These are phyloP conservation scores for Xylariales sp. DNA, from an alignment of 2,329 filamentous ascomycete genomes.

Conservation along the genomic window DNA sequence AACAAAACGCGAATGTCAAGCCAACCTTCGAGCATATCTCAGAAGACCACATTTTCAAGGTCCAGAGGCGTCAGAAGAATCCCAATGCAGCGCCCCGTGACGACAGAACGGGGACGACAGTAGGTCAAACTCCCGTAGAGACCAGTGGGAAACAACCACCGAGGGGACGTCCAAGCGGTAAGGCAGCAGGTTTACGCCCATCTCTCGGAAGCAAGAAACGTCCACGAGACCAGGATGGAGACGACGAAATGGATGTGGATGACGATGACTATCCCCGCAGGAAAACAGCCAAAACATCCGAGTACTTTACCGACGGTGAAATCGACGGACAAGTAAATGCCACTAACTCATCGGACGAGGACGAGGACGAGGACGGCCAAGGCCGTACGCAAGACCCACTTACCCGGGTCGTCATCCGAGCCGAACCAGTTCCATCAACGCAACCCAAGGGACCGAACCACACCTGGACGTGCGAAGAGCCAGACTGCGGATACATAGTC, in stretches of 20 bases:
- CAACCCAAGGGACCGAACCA: constrained; percentile 52
- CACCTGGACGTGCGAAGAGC: constrained; percentile 62
- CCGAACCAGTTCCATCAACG: constrained; percentile 45
- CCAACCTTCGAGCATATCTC: constrained; percentile 21
- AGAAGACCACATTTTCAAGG: constrained; percentile 19
- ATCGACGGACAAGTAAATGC: constrained; percentile 12
- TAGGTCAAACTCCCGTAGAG: constrained; percentile 9
- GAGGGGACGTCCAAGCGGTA: constrained; percentile 35
- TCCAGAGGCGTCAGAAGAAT: constrained; percentile 22
- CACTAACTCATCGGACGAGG: neutral
- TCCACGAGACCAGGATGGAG: constrained; percentile 24
- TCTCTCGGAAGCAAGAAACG: constrained; percentile 40
- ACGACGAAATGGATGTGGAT: constrained; percentile 17
- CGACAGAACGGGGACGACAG: no score
- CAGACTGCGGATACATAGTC: constrained; percentile 60
- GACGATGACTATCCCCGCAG: constrained; percentile 13
- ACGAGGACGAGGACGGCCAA: constrained; percentile 9
- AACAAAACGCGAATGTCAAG: constrained; percentile 22
- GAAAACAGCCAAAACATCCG: constrained; percentile 26
- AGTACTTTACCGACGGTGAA: constrained; percentile 30
- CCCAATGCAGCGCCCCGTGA: constrained; percentile 12
- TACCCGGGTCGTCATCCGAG: constrained; percentile 37
- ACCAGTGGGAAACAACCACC: constrained; percentile 19
- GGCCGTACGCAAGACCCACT: constrained; percentile 7
- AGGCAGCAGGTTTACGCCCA: constrained; percentile 40